Percentiles rank a stretch among this genome's conserved stretches.
Conservation (phyloP, 176 grass and related monocot genomes). For the Aegilops bicornis region DNA sequence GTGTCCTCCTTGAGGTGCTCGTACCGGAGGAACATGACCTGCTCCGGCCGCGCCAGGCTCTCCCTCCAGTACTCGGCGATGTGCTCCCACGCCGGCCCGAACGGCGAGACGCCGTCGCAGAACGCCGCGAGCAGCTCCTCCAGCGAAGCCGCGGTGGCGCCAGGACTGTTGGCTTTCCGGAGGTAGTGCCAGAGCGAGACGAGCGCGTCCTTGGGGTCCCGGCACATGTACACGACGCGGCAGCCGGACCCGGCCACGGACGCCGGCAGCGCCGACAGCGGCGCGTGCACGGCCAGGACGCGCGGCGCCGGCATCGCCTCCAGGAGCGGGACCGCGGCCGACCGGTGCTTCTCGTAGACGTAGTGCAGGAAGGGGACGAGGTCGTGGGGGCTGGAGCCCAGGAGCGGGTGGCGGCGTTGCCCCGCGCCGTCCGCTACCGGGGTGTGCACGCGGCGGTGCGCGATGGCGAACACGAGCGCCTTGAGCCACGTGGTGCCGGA, state of each 20-base stretch:
- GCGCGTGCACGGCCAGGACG: slow-evolving; percentile 41
- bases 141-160: neutral
- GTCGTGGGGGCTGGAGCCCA: slow-evolving; percentile 36
- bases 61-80: slow-evolving; percentile 47
- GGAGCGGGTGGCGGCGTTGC: slow-evolving; percentile 38
- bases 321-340: neutral
- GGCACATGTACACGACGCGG: slow-evolving; percentile 35
- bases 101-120: slow-evolving; percentile 38
- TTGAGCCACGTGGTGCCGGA: slow-evolving; percentile 69
- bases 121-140: slow-evolving; percentile 6
- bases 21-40: slow-evolving; percentile 55
- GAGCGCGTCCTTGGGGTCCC: slow-evolving; percentile 54
- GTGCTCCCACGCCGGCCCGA: slow-evolving; percentile 45
- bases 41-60: slow-evolving; percentile 17
- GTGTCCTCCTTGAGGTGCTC: slow-evolving; percentile 36
- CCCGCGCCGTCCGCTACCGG: neutral
- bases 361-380: slow-evolving; percentile 37
- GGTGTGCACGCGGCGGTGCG: slow-evolving; percentile 13
- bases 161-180: neutral
- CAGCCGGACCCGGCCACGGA: slow-evolving; percentile 30
- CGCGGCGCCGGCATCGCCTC: slow-evolving; percentile 39
- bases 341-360: neutral
- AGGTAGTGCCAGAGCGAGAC: slow-evolving; percentile 46
- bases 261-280: slow-evolving; percentile 25
- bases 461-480: slow-evolving; percentile 42